Base-by-base conservation (phyloP, 2,329 filamentous ascomycete species). In the Penicillium occitanis region DNA sequence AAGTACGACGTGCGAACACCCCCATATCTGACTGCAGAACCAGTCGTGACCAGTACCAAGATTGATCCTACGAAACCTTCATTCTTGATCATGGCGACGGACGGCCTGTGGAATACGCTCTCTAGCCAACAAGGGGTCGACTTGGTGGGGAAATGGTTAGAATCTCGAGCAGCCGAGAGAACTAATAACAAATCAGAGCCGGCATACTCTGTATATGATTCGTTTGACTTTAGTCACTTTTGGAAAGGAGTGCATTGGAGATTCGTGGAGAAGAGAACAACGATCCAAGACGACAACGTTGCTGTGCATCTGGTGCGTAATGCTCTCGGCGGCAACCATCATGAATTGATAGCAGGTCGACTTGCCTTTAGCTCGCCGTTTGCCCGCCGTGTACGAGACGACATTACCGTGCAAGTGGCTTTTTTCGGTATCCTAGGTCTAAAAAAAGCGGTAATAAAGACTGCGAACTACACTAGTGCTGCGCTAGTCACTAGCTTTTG, bases 1-100 rank as follows among this genome's bases (percentile, higher is more conserved):
- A 65, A 71, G 70, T 72, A 73, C 25, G 19, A 71, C 33, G 58
- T 72, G 57, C 70, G 28, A 42, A 85, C 87, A 0, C 88, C 88
- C 2, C 89, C 90, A 0, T 91, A 91, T 75, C 76, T 91, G 70
- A 90, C 86, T 0, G 89, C 88, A 0, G 84, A 88, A 71, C 89
- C 89, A 0, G 87, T 87, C 37, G 79, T 91, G 30, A 88, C 83
- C 1, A 87, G 85, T 3, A 85, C 82, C 0, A 76, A 78, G 37
- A 77, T 91, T 5, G 76, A 83, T 5, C 75, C 79, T 0, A 77
- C 77, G 0, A 77, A 79, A 25, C 76, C 79, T 2, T 83, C 85
- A 60, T 91, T 91, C 70, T 74, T 90, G 61, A 88, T 91, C 68
- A 79, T 91, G 69, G 89, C 88, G 0, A 86, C 84, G 0, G 89